Evolutionary conservation across 495 filamentous ascomycete genomes (phyloP).

Genomic region (Daldinia bambusicola): DNA sequence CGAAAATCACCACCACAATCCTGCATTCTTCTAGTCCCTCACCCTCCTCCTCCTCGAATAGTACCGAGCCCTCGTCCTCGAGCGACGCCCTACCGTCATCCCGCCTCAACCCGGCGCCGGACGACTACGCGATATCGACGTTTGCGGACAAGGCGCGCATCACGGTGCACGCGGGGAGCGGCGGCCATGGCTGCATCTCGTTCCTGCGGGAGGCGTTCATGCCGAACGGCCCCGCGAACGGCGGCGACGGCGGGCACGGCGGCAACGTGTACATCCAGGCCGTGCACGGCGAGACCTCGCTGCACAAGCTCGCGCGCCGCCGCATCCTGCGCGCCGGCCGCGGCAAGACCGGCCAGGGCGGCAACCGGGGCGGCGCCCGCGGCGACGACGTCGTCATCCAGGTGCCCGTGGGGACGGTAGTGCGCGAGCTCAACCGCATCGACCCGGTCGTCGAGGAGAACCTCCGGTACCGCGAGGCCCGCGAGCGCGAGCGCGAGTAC

Average conservation of each 20-base stretch:
- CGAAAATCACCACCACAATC: constrained; percentile 43
- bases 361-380: constrained; percentile 77
- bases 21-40: constrained; percentile 35
- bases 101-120: constrained; percentile 79
- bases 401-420: constrained; percentile 91
- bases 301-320: constrained; percentile 89
- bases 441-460: constrained; percentile 80
- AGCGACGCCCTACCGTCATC: constrained; percentile 56
- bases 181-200: constrained; percentile 92
- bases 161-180: constrained; percentile 77
- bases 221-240: constrained; percentile 90
- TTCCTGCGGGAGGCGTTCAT: constrained; percentile 92
- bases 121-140: constrained; percentile 80
- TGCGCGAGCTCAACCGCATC: constrained; percentile 79
- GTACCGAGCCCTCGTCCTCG: constrained; percentile 44
- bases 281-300: constrained; percentile 84
- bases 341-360: constrained; percentile 88
- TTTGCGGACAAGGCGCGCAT: constrained; percentile 89
- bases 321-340: constrained; percentile 79
- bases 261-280: constrained; percentile 96
- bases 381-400: constrained; percentile 88
- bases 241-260: constrained; percentile 91
- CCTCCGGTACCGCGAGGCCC: constrained; percentile 48
- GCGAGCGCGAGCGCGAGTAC: constrained; percentile 48
- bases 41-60: constrained; percentile 38